A percentile compares a stretch with the other conserved stretches of the same genome.
These are phyloP conservation scores for Neofusicoccum sp. DNA, from an alignment of 2,329 filamentous ascomycete genomes.

Conservation along the genomic window DNA sequence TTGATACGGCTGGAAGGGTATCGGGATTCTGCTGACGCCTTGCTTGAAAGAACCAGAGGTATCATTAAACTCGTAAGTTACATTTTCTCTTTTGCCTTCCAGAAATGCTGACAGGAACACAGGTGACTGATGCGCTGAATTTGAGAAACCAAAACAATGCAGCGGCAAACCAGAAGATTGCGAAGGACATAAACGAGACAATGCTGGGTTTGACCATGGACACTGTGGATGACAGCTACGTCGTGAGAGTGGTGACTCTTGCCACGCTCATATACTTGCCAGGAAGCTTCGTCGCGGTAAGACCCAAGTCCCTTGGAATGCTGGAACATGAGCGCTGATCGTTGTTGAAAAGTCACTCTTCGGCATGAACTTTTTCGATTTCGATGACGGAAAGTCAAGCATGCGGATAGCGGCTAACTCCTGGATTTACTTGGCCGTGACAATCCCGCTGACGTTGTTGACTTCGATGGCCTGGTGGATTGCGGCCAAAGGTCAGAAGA, in stretches of 20 bases:
- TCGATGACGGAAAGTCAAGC: not conserved
- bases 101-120: not conserved
- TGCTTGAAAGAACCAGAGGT: not conserved
- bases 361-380: conserved; percentile 11
- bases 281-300: conserved; percentile 2
- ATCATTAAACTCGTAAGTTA: not conserved
- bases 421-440: not conserved
- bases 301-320: not conserved
- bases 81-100: not conserved
- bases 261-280: not conserved
- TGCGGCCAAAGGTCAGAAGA: not conserved
- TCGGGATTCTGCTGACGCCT: not conserved
- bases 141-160: not conserved
- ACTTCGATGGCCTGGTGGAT: not conserved
- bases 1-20: not conserved
- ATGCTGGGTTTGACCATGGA: not conserved
- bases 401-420: not conserved
- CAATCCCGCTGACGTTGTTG: not conserved
- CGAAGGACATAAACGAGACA: not conserved
- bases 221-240: conserved; percentile 3
- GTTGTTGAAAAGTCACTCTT: not conserved
- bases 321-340: not conserved
- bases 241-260: conserved; percentile 4
- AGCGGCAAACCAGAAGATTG: not conserved
- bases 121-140: not conserved